Conservation (phyloP, 805 yeast species). For the Saccharomycopsis sp. region DNA sequence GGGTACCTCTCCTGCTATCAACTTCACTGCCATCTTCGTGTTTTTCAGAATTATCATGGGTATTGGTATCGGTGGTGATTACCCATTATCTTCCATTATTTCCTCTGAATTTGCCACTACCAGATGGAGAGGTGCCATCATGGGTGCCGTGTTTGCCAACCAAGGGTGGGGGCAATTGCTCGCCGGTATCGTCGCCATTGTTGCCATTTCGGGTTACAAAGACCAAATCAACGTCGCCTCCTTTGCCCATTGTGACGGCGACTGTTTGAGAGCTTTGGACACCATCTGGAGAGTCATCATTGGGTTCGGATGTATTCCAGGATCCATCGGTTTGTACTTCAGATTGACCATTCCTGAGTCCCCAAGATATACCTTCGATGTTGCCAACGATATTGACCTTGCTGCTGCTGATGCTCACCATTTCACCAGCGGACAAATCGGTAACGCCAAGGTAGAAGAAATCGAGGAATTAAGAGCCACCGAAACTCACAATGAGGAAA, state of each 20-base stretch:
- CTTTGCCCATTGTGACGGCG: constrained; percentile 54
- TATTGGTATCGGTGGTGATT: constrained; percentile 97
- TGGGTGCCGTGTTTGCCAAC: constrained; percentile 94
- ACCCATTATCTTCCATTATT: constrained; percentile 88
- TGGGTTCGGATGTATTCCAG: constrained; percentile 91
- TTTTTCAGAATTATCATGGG: constrained; percentile 85
- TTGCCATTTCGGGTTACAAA: constrained; percentile 74
- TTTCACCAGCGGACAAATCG: constrained; percentile 43
- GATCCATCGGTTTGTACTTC: constrained; percentile 74
- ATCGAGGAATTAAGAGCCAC: constrained; percentile 40
- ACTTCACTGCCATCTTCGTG: constrained; percentile 65
- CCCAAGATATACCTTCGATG: constrained; percentile 84
- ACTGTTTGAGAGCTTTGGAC: constrained; percentile 74
- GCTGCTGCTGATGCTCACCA: constrained; percentile 52
- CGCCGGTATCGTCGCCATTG: constrained; percentile 78
- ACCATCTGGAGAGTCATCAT: constrained; percentile 91
- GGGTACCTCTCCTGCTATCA: constrained; percentile 66
- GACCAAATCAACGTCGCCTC: constrained; percentile 43
- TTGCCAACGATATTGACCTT: constrained; percentile 48
- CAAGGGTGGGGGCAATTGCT: constrained; percentile 94
- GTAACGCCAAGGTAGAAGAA: constrained; percentile 41
- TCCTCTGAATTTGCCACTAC: constrained; percentile 91
- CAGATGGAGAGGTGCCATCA: constrained; percentile 96
- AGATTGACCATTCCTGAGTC: constrained; percentile 94
- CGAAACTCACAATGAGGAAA: constrained; percentile 40